A percentile compares a stretch with the other conserved stretches of the same genome.
These are phyloP conservation scores for Tilletia setariae DNA, from an alignment of 1,284 basidiomycete species.

Conservation along the genomic window DNA sequence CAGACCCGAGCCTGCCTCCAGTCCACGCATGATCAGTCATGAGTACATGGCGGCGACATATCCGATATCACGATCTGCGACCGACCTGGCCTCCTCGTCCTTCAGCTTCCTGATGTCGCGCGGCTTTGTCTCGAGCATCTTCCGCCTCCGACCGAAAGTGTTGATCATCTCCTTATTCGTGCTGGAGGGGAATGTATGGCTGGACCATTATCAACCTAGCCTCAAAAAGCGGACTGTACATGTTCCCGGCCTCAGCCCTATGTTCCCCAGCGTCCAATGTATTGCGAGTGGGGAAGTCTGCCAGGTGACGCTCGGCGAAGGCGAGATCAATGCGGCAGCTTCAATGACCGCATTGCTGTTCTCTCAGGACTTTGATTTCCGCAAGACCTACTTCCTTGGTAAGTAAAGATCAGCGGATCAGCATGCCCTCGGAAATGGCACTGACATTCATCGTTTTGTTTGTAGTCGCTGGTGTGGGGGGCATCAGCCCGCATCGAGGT, in stretches of 20 bases:
- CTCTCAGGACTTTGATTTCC: conserved; percentile 56
- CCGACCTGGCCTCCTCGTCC: not conserved
- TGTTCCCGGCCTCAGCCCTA: conserved; percentile 58
- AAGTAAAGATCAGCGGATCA: not conserved
- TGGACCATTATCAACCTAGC: conserved; percentile 24
- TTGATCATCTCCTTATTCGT: conserved; percentile 49
- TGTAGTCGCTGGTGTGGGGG: conserved; percentile 59
- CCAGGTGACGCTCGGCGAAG: conserved; percentile 56
- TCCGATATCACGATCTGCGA: not conserved
- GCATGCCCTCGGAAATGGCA: not conserved
- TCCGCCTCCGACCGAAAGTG: conserved; percentile 8
- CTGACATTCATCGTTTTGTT: not conserved
- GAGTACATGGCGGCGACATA: not conserved
- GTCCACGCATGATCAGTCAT: not conserved
- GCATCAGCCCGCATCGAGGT: conserved; percentile 57
- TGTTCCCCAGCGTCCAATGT: conserved; percentile 59
- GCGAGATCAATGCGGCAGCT: conserved; percentile 61
- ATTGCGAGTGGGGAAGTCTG: conserved; percentile 57
- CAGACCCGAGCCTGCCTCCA: too few species aligned
- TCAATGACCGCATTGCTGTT: conserved; percentile 54
- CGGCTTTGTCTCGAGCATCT: not conserved
- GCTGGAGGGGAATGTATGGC: conserved; percentile 54
- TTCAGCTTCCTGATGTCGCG: not conserved
- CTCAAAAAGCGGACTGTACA: conserved; percentile 56
- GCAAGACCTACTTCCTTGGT: conserved; percentile 58